These are phyloP conservation scores for Penicillium sp. DNA, from an alignment of 2,329 filamentous ascomycete genomes.

Conservation along the genomic window DNA sequence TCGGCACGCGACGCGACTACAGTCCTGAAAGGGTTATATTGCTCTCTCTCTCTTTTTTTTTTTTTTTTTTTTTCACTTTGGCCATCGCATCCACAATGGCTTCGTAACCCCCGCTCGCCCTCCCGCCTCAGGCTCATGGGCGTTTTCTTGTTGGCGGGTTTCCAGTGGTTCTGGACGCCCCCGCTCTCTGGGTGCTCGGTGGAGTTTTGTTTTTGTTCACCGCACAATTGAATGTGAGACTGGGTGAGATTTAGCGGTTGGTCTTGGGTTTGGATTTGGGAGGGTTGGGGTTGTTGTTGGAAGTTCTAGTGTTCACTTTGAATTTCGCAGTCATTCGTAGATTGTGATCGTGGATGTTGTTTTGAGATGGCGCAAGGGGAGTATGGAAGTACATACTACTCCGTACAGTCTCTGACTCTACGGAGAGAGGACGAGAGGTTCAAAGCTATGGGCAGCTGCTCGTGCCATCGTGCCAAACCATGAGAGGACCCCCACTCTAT, in stretches of 20 bases:
- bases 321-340: too few species aligned
- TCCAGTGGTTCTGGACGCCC: background rate
- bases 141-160: background rate
- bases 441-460: background rate
- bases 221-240: background rate
- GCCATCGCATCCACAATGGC: too few species aligned
- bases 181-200: background rate
- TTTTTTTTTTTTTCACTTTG: too few species aligned
- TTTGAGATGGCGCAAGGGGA: background rate
- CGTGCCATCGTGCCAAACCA: background rate
- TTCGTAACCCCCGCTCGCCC: background rate
- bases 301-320: too few species aligned
- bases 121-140: background rate
- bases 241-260: too few species aligned
- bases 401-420: too few species aligned
- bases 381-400: background rate
- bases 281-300: background rate
- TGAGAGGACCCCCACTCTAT: background rate
- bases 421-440: too few species aligned
- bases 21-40: slow-evolving; percentile 7
- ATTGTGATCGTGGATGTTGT: too few species aligned
- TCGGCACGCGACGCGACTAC: slow-evolving; percentile 2
- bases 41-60: background rate
- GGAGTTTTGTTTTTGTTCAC: background rate
- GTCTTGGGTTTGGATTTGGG: too few species aligned